Evolutionary conservation across 352 stramenopile genomes (phyloP), one percentile per base, ranked within the genome.

Genomic region (Paralagenidium karlingii): DNA sequence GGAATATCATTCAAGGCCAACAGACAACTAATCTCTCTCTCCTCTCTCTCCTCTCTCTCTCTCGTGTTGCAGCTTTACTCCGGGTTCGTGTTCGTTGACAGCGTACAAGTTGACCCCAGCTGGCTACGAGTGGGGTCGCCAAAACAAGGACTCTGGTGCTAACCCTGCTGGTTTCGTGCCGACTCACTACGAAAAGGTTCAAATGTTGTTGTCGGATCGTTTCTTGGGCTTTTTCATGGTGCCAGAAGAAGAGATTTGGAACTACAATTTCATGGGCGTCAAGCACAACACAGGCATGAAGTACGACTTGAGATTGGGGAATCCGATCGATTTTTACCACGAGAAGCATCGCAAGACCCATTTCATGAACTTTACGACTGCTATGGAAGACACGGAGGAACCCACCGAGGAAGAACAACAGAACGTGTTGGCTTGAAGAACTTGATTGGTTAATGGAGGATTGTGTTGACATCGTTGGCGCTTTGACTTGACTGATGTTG

Each of bases 221-320:
- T 99, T 99, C 82, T 76, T 98, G 46, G 96, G 96, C 11, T 99
- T 98, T 63, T 99, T 99, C 68, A 96, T 99, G 89, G 93, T 99
- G 36, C 96, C 96, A 7, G 89, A 97, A 36, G 91, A 97, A 46
- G 89, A 96, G 16, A 68, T 98, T 39, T 99, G 96, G 96, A 99
- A 99, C 67, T 99, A 99, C 71, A 99, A 99, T 57, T 99, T 99
- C 55, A 97, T 98, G 79, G 96, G 96, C 41, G 93, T 99, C 31
- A 99, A 98, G 58, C 94, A 98, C 75, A 97, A 88, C 39, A 81
- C 75, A 16, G 82, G 75, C 27, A 99, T 99, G 94, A 94, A 98
- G 51, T 99, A 99, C 57, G 69, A 83, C 50, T 63, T 99, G 26
- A 97, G 96, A 53, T 79, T 99, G 26, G 96, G 96, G 51, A 96